These are phyloP conservation scores for Byssoonygena ceratinophila DNA, from an alignment of 2,329 filamentous ascomycete species.

Conservation along the genomic window DNA sequence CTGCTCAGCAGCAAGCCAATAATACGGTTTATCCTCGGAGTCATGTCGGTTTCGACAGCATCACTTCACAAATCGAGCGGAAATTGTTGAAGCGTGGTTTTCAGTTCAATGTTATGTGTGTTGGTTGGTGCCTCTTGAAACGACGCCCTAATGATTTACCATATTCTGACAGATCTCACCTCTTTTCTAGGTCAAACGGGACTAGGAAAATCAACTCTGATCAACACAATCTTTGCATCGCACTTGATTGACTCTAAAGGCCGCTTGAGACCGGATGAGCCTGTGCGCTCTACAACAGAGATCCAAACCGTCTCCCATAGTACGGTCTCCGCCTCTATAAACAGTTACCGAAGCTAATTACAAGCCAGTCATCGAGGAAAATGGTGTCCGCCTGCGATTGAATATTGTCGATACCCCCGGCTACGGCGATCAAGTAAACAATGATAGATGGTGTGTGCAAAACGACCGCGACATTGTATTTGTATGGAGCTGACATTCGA, in stretches of 20 bases:
- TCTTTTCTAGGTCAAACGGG: constrained; percentile 72
- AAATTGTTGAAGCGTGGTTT: constrained; percentile 99
- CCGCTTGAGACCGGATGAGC: constrained; percentile 81
- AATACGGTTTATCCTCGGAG: constrained; percentile 70
- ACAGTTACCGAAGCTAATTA: background rate
- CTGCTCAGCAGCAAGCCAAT: constrained; percentile 26
- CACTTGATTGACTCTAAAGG: constrained; percentile 99
- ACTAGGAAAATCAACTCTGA: constrained; percentile 90
- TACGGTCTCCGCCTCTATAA: constrained; percentile 26
- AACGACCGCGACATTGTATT: background rate
- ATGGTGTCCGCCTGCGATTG: constrained; percentile 88
- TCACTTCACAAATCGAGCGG: constrained; percentile 98
- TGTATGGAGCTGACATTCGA: constrained; percentile 4
- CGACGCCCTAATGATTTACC: background rate
- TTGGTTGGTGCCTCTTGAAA: constrained; percentile 57
- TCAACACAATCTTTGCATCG: constrained; percentile 84
- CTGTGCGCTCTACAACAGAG: constrained; percentile 89
- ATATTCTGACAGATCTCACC: background rate
- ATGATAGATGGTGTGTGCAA: constrained; percentile 68
- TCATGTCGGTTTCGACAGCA: constrained; percentile 99
- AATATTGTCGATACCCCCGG: constrained; percentile 99
- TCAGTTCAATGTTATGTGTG: constrained; percentile 99
- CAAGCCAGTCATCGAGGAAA: constrained; percentile 77
- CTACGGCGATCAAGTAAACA: constrained; percentile 98
- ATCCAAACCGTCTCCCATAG: constrained; percentile 94